Conservation (phyloP, 129 eudicot genomes). For the Ambrosia trifida region DNA sequence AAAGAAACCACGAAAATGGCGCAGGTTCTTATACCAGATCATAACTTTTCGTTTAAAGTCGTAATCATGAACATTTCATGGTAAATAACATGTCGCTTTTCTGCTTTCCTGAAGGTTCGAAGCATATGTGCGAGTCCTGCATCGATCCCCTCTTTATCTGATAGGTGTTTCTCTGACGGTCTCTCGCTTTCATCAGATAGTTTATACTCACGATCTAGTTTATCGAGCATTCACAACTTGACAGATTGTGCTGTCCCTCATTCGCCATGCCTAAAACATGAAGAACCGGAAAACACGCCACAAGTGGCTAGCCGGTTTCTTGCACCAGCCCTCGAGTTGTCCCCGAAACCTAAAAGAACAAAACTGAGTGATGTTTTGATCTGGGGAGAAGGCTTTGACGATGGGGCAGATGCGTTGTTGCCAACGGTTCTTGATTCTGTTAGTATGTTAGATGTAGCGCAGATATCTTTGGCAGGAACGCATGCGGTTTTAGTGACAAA, state of each 20-base stretch:
- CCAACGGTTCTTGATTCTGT: conserved; percentile 57
- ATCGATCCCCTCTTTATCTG: conserved; percentile 47
- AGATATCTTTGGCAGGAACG: conserved; percentile 42
- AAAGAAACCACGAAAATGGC: conserved; percentile 39
- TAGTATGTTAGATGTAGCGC: conserved; percentile 51
- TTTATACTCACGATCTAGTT: conserved; percentile 54
- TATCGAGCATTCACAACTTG: conserved; percentile 42
- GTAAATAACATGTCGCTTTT: not conserved
- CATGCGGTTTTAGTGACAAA: conserved; percentile 53
- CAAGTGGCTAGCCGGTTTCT: conserved; percentile 23
- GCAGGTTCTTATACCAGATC: conserved; percentile 34
- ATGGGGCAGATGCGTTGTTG: conserved; percentile 47
- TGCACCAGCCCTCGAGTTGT: conserved; percentile 26
- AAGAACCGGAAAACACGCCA: conserved; percentile 32
- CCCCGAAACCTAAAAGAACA: conserved; percentile 10
- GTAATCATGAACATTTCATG: too few species aligned
- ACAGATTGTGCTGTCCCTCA: conserved; percentile 30
- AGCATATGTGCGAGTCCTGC: conserved; percentile 48
- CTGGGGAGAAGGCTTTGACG: conserved; percentile 59
- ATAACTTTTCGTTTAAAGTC: too few species aligned
- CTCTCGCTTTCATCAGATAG: conserved; percentile 58
- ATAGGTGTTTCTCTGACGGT: conserved; percentile 54
- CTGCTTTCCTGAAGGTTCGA: conserved; percentile 43
- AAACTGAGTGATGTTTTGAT: conserved; percentile 49
- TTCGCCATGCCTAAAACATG: conserved; percentile 38